A percentile compares a stretch with the other conserved stretches of the same genome.
Evolutionary conservation across 768 basidiomycete species (phyloP).

Genomic region (Kwoniella sp.): DNA sequence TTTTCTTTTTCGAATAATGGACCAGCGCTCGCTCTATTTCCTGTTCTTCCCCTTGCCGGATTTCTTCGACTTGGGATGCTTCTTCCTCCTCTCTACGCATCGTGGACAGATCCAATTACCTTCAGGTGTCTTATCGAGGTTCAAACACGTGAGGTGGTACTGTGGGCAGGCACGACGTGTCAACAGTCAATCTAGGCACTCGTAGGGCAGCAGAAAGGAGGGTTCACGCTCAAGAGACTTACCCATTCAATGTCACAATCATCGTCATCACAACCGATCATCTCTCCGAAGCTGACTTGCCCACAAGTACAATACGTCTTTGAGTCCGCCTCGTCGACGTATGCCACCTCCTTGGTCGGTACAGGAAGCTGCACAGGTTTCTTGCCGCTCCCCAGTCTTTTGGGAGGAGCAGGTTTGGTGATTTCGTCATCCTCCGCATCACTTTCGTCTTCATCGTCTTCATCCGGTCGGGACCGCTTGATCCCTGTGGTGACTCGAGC

Average conservation of each 20-base stretch:
- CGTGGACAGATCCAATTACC: slow-evolving; percentile 49
- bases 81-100: slow-evolving; percentile 43
- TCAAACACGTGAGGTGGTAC: slow-evolving; percentile 50
- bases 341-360: neutral
- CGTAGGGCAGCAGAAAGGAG: too few relatives aligned
- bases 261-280: slow-evolving; percentile 57
- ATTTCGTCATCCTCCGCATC: slow-evolving; percentile 22
- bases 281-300: slow-evolving; percentile 55
- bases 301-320: slow-evolving; percentile 51
- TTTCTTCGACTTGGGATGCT: slow-evolving; percentile 36
- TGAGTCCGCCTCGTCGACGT: slow-evolving; percentile 42
- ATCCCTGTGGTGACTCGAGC: slow-evolving; percentile 18
- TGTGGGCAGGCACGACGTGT: slow-evolving; percentile 16
- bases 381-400: slow-evolving; percentile 16
- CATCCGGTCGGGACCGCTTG: slow-evolving; percentile 36
- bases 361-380: neutral
- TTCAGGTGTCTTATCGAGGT: slow-evolving; percentile 39
- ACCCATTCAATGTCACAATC: slow-evolving; percentile 58
- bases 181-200: too few relatives aligned
- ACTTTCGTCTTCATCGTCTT: slow-evolving; percentile 39
- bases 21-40: slow-evolving; percentile 17
- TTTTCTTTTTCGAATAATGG: neutral
- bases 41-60: slow-evolving; percentile 18
- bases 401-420: slow-evolving; percentile 6
- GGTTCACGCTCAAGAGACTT: too few relatives aligned